Base-by-base conservation (phyloP, 345 rosid genomes). In the Pelargonium nanum region DNA sequence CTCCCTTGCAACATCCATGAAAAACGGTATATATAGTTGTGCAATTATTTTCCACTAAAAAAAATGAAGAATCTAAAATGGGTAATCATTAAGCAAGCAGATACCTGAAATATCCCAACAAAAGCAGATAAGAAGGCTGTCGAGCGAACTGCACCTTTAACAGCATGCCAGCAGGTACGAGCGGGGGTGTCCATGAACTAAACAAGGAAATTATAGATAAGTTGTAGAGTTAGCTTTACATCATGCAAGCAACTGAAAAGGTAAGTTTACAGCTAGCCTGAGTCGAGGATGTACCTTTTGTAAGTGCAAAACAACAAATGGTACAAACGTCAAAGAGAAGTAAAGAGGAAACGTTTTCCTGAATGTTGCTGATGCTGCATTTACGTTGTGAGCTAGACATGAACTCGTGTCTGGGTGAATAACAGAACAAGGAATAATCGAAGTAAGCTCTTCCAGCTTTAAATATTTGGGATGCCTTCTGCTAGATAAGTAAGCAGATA, bases 81-180 rank as follows among this genome's bases (percentile, higher is more conserved):
- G 2, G 16, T 19, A 55, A 64, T 58, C 25, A 23, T 28, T n/a
- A 63, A 56, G 56, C 61, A 48, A 57, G 56, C 22, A 60, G 55
- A 61, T 68, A 90, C 99, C 96, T 94, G 99, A 77, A 94, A 94
- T 61, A 94, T 78, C 61, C 96, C 99, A 71, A 90, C 99, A 81
- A 94, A 94, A 54, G 95, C 97, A 67, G 97, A 94, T 77, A 94
- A 80, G 80, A 94, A 94, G 9, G 95, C 54, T 1, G 99, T 94
- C 4, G 99, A 94, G 65, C 85, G 87, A 71, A 88, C 93, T 62
- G 99, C 81, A 66, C 81, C 97, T 77, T 83, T 85, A 51, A 88
- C 63, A 64, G 97, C 97, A 66, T 72, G 69, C 96, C 96, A 94
- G 54, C 84, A 83, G 67, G 91, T 88, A 15, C 83, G 84, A 68